phyloP scores from a whole-genome alignment of 352 stramenopile species.

The Globisporangium spinosum region DNA sequence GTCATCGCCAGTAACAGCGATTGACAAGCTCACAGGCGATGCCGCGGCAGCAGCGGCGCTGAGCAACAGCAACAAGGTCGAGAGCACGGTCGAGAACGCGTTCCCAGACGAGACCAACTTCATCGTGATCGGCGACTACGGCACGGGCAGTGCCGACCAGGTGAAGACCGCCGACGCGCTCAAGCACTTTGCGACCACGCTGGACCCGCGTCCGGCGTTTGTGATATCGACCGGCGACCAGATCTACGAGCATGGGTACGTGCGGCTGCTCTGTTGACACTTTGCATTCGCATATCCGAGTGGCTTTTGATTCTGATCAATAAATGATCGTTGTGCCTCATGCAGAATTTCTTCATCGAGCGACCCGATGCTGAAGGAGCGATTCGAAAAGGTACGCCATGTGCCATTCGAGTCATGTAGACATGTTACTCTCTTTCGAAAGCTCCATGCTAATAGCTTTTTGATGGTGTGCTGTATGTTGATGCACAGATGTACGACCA shows the following conservation, averaged over 20 bases:
- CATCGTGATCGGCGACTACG: conserved; percentile 79
- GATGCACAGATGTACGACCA: conserved; percentile 67
- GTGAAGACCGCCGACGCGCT: conserved; percentile 57
- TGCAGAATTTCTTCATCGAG: conserved; percentile 52
- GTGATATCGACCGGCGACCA: conserved; percentile 83
- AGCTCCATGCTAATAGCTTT: neutral
- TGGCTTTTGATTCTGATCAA: neutral
- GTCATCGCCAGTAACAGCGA: neutral
- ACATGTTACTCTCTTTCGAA: neutral
- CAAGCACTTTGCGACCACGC: conserved; percentile 45
- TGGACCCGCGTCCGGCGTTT: conserved; percentile 66
- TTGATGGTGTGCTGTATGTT: neutral
- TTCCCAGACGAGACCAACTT: conserved; percentile 72
- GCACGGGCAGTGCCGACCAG: conserved; percentile 64
- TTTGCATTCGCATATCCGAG: neutral
- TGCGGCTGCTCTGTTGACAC: neutral
- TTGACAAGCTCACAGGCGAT: neutral
- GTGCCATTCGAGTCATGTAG: neutral
- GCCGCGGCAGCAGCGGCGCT: neutral
- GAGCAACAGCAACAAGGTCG: conserved; percentile 2
- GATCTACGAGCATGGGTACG: conserved; percentile 82
- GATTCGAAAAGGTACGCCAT: conserved; percentile 63
- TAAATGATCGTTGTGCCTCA: neutral
- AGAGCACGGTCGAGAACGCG: conserved; percentile 28
- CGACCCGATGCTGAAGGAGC: conserved; percentile 55